These are phyloP conservation scores for Fraxinus anomala DNA, from an alignment of 257 asterid genomes.

Conservation along the genomic window DNA sequence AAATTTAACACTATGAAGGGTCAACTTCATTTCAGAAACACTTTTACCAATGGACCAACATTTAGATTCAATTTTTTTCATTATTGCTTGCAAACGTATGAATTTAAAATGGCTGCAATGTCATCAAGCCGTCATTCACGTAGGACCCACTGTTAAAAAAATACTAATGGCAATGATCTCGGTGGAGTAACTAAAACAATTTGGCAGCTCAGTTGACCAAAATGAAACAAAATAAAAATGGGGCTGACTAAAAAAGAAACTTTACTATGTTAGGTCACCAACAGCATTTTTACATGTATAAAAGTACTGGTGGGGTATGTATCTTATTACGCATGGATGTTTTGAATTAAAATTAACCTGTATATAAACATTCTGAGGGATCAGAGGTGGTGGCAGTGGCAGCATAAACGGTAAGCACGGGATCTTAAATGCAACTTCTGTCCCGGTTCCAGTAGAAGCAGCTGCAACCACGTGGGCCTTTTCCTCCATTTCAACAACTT, in stretches of 20 bases:
- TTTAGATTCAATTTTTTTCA: not conserved
- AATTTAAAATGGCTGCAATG: not conserved
- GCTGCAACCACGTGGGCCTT: conserved; percentile 39
- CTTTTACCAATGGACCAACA: not conserved
- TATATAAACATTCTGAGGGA: conserved; percentile 50
- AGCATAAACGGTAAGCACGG: conserved; percentile 48
- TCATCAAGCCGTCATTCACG: not conserved
- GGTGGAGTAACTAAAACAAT: no score
- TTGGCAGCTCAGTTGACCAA: no score
- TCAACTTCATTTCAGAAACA: not conserved
- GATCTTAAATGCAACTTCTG: conserved; percentile 33
- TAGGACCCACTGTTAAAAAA: not conserved
- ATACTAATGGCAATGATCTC: not conserved
- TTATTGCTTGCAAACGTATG: not conserved
- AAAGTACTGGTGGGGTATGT: not conserved
- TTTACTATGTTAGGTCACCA: not conserved
- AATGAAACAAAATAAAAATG: not conserved
- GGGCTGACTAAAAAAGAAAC: not conserved
- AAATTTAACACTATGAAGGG: not conserved
- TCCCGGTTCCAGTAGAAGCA: conserved; percentile 31
- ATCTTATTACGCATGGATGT: not conserved
- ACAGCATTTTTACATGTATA: not conserved
- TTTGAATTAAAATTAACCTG: conserved; percentile 47
- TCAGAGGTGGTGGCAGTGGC: conserved; percentile 71
- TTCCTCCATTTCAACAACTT: conserved; percentile 59